Percentiles rank a stretch among this genome's conserved stretches.
These are phyloP conservation scores for Imleria badia DNA, from an alignment of 768 basidiomycete genomes.

Conservation along the genomic window DNA sequence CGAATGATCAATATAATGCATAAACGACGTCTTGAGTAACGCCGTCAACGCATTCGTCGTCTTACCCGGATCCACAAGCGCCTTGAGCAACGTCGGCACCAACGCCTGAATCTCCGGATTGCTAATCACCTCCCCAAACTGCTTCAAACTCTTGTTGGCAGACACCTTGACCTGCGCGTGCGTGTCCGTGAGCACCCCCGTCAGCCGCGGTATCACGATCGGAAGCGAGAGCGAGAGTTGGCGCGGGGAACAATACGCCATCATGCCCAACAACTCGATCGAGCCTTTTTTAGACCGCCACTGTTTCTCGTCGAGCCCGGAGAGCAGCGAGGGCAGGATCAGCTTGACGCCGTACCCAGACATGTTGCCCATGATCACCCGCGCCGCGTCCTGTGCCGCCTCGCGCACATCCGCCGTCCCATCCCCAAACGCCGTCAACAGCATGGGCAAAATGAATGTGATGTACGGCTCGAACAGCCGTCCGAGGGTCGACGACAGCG, in stretches of 20 bases:
- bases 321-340: constrained; percentile 85
- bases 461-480: constrained; percentile 94
- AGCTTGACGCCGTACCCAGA: constrained; percentile 96
- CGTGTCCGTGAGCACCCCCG: constrained; percentile 93
- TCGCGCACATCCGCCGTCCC: constrained; percentile 84
- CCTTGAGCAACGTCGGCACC: constrained; percentile 87
- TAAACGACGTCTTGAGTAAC: constrained; percentile 91
- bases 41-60: constrained; percentile 83
- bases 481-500: constrained; percentile 80
- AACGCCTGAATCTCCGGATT: constrained; percentile 96
- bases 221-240: constrained; percentile 94
- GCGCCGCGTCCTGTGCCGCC: constrained; percentile 87
- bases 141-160: constrained; percentile 94
- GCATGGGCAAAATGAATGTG: constrained; percentile 75
- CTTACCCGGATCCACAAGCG: constrained; percentile 92
- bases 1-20: constrained; percentile 97
- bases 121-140: constrained; percentile 97
- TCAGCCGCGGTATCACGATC: constrained; percentile 94
- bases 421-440: constrained; percentile 87
- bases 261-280: constrained; percentile 94
- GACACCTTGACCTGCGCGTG: constrained; percentile 93
- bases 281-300: constrained; percentile 98
- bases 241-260: constrained; percentile 97
- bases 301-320: constrained; percentile 94
- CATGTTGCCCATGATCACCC: constrained; percentile 92